phyloP scores from a whole-genome alignment of 192 early-diverging fungal species.

The Podila horticola region DNA sequence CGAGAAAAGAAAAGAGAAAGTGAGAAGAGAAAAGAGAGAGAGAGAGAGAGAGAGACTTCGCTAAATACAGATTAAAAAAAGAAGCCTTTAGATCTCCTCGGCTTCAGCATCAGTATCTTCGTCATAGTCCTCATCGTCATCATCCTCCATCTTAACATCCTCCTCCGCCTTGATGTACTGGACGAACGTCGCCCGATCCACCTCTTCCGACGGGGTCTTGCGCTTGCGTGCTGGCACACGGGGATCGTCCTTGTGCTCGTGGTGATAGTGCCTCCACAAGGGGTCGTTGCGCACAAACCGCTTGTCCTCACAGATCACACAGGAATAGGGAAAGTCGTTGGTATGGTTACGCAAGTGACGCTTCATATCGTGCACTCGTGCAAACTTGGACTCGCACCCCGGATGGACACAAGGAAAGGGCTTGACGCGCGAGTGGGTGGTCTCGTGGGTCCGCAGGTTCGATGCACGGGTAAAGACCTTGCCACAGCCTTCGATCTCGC shows the following conservation, averaged over 20 bases:
- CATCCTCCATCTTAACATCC: no score
- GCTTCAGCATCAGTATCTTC: no score
- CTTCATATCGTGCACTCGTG: conserved; percentile 29
- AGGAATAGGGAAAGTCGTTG: neutral
- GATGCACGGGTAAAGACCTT: conserved; percentile 15
- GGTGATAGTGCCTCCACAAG: neutral
- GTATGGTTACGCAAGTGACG: conserved; percentile 15
- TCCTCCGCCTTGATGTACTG: no score
- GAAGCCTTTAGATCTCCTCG: no score
- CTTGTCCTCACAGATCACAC: neutral
- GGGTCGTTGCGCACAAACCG: conserved; percentile 3
- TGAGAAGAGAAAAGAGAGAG: no score
- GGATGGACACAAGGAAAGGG: conserved; percentile 15
- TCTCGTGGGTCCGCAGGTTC: conserved; percentile 18
- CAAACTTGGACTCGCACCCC: conserved; percentile 6
- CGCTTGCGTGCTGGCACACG: conserved; percentile 41
- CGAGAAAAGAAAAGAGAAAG: no score
- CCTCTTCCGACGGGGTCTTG: no score
- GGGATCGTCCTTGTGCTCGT: conserved; percentile 23
- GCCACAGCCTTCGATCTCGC: neutral
- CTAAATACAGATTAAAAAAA: no score
- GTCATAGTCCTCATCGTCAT: no score
- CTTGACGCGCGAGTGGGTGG: conserved; percentile 17
- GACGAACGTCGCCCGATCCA: no score
- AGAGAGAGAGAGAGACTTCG: no score